phyloP scores from a whole-genome alignment of 306 rosid species.

The Potentilla sterilis region DNA sequence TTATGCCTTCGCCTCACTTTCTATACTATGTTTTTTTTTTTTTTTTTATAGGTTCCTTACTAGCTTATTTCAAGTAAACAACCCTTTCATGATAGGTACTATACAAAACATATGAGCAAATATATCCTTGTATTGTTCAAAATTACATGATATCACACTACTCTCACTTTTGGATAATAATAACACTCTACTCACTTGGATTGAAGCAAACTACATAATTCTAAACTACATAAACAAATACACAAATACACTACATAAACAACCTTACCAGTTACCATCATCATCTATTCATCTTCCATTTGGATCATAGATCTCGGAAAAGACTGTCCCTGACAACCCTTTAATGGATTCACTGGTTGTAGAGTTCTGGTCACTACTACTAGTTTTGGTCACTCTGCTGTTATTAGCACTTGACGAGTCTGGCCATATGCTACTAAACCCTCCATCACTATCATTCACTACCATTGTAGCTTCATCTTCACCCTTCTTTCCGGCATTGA shows the following conservation, averaged over 20 bases:
- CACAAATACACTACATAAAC: not conserved
- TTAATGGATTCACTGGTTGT: no score
- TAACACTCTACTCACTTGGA: not conserved
- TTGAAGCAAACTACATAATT: not conserved
- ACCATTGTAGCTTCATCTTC: not conserved
- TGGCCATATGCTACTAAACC: conserved; percentile 8
- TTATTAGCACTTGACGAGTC: not conserved
- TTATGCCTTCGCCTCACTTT: no score
- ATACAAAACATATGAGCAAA: no score
- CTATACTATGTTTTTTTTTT: no score
- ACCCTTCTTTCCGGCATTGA: not conserved
- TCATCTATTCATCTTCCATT: not conserved
- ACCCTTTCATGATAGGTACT: no score
- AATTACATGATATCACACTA: no score
- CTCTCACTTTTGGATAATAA: no score
- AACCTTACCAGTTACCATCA: not conserved
- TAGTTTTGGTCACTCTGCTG: not conserved
- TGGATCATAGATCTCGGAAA: conserved; percentile 16
- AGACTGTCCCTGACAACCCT: not conserved
- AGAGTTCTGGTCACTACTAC: conserved; percentile 2
- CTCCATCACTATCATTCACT: not conserved
- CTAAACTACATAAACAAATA: not conserved
- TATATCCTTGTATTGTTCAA: no score
- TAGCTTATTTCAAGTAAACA: no score
- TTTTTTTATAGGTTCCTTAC: no score